A percentile compares a stretch with the other conserved stretches of the same genome.
Conservation (phyloP, 2,329 filamentous ascomycete species). For the Botrytis fragariae region DNA sequence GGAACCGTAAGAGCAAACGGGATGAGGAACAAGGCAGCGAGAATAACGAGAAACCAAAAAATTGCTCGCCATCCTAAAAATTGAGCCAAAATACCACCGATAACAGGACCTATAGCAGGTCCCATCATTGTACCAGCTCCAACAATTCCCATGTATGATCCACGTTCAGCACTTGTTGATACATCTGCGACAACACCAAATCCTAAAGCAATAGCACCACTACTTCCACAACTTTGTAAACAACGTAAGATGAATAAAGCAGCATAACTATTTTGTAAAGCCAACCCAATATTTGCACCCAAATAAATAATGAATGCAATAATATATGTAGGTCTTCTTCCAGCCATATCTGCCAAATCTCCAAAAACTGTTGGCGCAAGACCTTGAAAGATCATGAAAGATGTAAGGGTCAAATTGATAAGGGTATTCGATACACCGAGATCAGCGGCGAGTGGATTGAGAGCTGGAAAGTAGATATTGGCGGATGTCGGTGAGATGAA, state of each 20-base stretch:
- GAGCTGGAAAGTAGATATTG: constrained; percentile 39
- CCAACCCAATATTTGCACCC: constrained; percentile 55
- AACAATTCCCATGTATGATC: constrained; percentile 70
- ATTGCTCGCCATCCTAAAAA: constrained; percentile 50
- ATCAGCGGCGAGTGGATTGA: constrained; percentile 37
- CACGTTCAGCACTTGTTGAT: constrained; percentile 65
- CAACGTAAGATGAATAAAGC: constrained; percentile 55
- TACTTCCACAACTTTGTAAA: constrained; percentile 57
- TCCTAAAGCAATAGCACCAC: constrained; percentile 63
- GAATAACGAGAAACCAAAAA: constrained; percentile 54
- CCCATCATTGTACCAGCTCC: constrained; percentile 52
- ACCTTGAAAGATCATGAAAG: constrained; percentile 54
- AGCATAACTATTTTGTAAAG: constrained; percentile 50
- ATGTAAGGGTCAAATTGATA: constrained; percentile 38
- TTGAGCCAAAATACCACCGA: constrained; percentile 49
- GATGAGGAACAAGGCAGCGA: constrained; percentile 43
- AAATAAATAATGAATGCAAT: constrained; percentile 56
- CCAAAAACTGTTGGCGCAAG: constrained; percentile 58
- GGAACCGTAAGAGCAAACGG: constrained; percentile 35
- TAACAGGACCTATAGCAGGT: constrained; percentile 49
- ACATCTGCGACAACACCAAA: constrained; percentile 73
- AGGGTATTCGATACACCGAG: constrained; percentile 35
- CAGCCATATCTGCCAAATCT: constrained; percentile 54
- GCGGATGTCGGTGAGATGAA: constrained; percentile 37
- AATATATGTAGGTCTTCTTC: constrained; percentile 55